These are phyloP conservation scores for Blastocystis sp. DNA, from an alignment of 352 stramenopile genomes.

Conservation along the genomic window DNA sequence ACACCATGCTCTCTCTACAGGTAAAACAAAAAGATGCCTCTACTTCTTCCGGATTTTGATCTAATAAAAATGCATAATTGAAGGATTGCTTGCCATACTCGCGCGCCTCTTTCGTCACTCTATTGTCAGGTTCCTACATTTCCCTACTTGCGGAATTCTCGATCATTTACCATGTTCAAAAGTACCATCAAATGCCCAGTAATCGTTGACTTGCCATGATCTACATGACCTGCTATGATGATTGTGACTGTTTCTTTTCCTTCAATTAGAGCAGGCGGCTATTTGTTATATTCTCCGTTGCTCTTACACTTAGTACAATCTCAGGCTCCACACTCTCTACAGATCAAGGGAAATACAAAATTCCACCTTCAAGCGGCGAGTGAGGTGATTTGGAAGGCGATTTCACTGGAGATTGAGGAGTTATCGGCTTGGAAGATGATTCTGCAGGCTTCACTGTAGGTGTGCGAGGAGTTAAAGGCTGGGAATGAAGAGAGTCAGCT, in stretches of 20 bases:
- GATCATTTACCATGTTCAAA: slow-evolving; percentile 68
- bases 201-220: slow-evolving; percentile 92
- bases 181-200: slow-evolving; percentile 86
- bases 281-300: not conserved
- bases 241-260: slow-evolving; percentile 72
- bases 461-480: not conserved
- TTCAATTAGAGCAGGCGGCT: not conserved
- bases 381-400: not conserved
- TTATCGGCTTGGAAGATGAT: not conserved
- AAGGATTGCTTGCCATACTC: slow-evolving; percentile 87
- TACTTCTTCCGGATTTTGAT: slow-evolving; percentile 71
- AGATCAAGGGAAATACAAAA: not conserved
- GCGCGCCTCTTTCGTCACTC: slow-evolving; percentile 68
- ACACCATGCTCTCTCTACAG: slow-evolving; percentile 83
- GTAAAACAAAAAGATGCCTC: slow-evolving; percentile 64
- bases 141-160: slow-evolving; percentile 81
- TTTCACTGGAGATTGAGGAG: not conserved
- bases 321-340: slow-evolving; percentile 1
- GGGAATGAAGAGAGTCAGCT: not conserved
- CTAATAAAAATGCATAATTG: slow-evolving; percentile 87
- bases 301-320: not conserved
- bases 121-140: slow-evolving; percentile 64
- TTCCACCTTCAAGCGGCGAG: not conserved
- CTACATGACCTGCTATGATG: slow-evolving; percentile 91
- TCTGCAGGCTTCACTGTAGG: not conserved